Conservation (phyloP, 257 asterid genomes). For the Capsicum pubescens region DNA sequence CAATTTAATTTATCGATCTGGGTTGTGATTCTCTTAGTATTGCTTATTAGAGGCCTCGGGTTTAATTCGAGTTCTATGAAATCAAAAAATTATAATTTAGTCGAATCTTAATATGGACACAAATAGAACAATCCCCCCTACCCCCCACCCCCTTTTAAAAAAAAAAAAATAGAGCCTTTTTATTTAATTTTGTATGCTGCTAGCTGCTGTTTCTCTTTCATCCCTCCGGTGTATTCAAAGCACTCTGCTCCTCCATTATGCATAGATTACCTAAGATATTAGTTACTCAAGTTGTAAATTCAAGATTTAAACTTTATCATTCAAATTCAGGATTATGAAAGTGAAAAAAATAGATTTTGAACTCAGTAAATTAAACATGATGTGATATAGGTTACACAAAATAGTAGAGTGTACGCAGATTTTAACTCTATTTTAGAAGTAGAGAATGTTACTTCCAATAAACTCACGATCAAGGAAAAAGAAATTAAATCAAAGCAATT, state of each 20-base stretch:
- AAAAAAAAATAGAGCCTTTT: neutral
- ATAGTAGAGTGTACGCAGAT: no score
- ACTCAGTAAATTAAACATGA: no score
- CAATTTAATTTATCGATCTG: neutral
- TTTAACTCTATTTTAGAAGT: no score
- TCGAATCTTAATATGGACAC: neutral
- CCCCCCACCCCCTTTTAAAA: no score
- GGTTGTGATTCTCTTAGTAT: rapidly evolving
- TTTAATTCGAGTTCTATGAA: no score
- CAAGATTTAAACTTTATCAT: neutral
- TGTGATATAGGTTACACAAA: no score
- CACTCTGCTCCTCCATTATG: neutral
- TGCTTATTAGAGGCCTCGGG: neutral
- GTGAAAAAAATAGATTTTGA: no score
- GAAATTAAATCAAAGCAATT: no score
- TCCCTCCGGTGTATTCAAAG: slow-evolving; percentile 1
- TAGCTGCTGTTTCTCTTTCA: slow-evolving; percentile 9
- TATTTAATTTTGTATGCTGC: neutral
- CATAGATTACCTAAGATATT: neutral
- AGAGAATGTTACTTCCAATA: no score
- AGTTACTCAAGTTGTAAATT: neutral
- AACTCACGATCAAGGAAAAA: no score
- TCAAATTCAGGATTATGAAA: neutral
- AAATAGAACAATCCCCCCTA: neutral
- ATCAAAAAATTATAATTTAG: neutral